Conservation (phyloP, 2,329 filamentous ascomycete genomes). For the Capronia coronata region DNA sequence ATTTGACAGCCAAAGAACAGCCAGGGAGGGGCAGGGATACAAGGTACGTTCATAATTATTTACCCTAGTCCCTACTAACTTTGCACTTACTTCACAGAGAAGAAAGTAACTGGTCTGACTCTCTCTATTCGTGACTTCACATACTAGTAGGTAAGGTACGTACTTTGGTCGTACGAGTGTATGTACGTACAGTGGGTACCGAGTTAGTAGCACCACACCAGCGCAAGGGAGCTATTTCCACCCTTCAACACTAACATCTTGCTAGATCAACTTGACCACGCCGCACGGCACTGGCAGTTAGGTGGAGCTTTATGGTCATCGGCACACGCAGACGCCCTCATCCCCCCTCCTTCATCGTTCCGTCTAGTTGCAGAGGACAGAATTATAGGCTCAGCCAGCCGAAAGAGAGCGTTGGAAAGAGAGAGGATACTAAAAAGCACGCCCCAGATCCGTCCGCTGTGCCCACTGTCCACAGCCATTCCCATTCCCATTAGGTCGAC, state of each 20-base stretch:
- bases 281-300: background rate
- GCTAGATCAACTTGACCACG: background rate
- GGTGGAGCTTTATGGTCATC: background rate
- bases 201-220: background rate
- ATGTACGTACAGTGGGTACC: background rate
- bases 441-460: background rate
- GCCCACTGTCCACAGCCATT: constrained; percentile 12
- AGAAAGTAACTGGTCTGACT: too few species aligned
- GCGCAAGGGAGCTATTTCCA: constrained; percentile 1
- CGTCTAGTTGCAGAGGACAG: too few species aligned
- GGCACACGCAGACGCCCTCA: background rate
- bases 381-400: constrained; percentile 2
- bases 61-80: too few species aligned
- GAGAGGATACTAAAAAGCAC: background rate
- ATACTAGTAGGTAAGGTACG: too few species aligned
- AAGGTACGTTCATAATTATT: too few species aligned
- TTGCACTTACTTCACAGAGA: too few species aligned
- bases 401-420: background rate
- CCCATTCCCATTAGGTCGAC: constrained; percentile 6
- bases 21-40: background rate
- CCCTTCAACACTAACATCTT: background rate
- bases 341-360: background rate
- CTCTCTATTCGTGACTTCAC: too few species aligned
- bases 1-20: background rate
- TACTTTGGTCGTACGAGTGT: too few species aligned